Evolutionary conservation across 2,329 filamentous ascomycete species (phyloP), one percentile per base, ranked within the genome.

Genomic region (Zymoseptoria crescenta): DNA sequence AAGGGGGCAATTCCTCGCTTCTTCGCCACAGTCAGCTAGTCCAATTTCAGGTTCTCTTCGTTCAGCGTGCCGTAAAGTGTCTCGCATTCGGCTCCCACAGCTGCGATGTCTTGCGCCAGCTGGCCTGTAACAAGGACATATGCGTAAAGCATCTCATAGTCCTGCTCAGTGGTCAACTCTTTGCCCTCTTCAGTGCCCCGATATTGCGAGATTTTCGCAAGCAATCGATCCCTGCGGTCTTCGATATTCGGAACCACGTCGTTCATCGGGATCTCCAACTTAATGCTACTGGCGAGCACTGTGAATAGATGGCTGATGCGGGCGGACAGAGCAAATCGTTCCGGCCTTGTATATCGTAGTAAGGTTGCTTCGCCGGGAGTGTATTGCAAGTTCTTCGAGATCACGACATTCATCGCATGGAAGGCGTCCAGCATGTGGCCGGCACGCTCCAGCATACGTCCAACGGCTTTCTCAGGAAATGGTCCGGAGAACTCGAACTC

Each of bases 361-460:
- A 97, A 81, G 8, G 87, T 86, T 58, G 87, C 85, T 75, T 97
- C 93, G 3, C 93, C 92, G 27, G 87, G 83, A 2, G 86, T 91
- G 1, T 90, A 83, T 45, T 83, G 82, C 9, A 87, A 79, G 60
- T 93, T 89, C 69, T 92, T 93, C 69, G 88, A 82, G 45, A 96
- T 91, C 62, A 96, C 87, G 9, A 96, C 84, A 63, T 93, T 95
- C 90, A 99, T 96, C 55, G 92, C 91, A 70, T 97, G 92, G 73
- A 99, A 96, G 45, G 90, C 87, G 74, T 96, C 92, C 4, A 97
- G 84, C 75, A 96, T 89, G 56, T 88, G 86, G 62, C 87, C 87
- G 0, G 92, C 96, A 8, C 87, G 87, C 21, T 84, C 83, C 70
- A 97, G 82, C 59, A 97, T 88, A 41, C 85, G 83, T 4, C 82